Evolutionary conservation across 2,329 filamentous ascomycete species (phyloP).

Genomic region (Herpotrichia juniperi): DNA sequence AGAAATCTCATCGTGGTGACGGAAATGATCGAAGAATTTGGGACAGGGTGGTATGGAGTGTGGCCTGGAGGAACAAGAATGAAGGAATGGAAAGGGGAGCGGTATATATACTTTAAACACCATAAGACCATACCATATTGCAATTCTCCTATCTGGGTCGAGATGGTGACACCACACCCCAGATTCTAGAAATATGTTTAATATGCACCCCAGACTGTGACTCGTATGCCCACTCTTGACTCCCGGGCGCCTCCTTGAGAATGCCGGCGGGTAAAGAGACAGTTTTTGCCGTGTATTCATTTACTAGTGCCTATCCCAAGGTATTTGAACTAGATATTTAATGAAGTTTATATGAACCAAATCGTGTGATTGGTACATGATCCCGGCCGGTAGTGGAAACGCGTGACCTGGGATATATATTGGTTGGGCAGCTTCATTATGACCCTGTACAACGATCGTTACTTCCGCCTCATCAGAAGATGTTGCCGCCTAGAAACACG

Average conservation of each 20-base stretch:
- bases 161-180: background rate
- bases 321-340: conserved; percentile 1
- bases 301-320: background rate
- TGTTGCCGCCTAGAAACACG: too few relatives aligned
- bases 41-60: background rate
- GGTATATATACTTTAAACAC: background rate
- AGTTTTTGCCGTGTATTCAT: background rate
- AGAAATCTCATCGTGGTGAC: conserved; percentile 34
- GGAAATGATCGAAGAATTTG: background rate
- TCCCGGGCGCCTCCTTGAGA: conserved; percentile 5
- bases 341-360: conserved; percentile 10
- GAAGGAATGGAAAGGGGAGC: background rate
- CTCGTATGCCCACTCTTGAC: conserved; percentile 2
- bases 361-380: background rate
- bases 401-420: conserved; percentile 11
- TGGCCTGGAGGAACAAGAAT: background rate
- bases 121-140: background rate
- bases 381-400: conserved; percentile 8
- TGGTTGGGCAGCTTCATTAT: background rate
- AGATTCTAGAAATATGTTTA: background rate
- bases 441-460: too few relatives aligned
- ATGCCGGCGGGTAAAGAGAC: conserved; percentile 29
- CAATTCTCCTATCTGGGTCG: conserved; percentile 1
- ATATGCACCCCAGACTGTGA: conserved; percentile 13
- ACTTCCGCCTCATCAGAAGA: too few relatives aligned